Base-by-base conservation (phyloP, 768 basidiomycete genomes). In the Mycena vitilis region DNA sequence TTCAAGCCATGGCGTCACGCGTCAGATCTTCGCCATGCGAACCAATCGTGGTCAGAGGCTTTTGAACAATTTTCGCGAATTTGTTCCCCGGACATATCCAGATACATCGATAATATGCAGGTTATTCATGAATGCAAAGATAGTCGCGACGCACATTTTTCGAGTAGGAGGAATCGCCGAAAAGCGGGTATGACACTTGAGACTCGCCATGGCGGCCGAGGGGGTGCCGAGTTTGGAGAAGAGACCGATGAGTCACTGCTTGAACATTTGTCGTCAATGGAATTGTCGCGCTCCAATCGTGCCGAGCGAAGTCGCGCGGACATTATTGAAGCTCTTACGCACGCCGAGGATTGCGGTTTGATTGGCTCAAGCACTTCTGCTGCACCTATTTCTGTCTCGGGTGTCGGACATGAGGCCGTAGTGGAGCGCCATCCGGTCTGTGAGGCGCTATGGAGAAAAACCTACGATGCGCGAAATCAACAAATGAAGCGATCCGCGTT, bases 1-100 rank as follows among this genome's bases (percentile, higher is more conserved):
- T 77, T 81, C 74, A 80, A 79, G 23, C 70, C 70, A 22, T 65
- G 63, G 66, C 44, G 42, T 2, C 30, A 51, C n/a, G 51, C 47
- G 1, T 34, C 11, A 5, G 47, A 71, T 54, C 57, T 66, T 8
- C 18, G 40, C 10, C 13, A 47, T 16, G 16, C 18, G 30, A 34
- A 44, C 38, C 60, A 22, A 4, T 44, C 52, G 10, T 65, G 63
- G 54, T 15, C 22, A 12, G 10, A 38, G 13, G 63, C 55, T 4
- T 65, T 23, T 38, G 12, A 45, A 22, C 4, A 58, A 13, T 65
- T 65, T n/a, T 7, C 25, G 30, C 2, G 5, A 1, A 49, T 10
- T 4, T 59, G 54, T 45, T n/a, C 10, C 4, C 23, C 71, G 70
- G 22, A 71, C 8, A 12, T 42, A 51, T 60, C 0, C 72, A 72